Evolutionary conservation across 495 filamentous ascomycete genomes (phyloP), one percentile per base, ranked within the genome.

Genomic region (Neurospora sp.): DNA sequence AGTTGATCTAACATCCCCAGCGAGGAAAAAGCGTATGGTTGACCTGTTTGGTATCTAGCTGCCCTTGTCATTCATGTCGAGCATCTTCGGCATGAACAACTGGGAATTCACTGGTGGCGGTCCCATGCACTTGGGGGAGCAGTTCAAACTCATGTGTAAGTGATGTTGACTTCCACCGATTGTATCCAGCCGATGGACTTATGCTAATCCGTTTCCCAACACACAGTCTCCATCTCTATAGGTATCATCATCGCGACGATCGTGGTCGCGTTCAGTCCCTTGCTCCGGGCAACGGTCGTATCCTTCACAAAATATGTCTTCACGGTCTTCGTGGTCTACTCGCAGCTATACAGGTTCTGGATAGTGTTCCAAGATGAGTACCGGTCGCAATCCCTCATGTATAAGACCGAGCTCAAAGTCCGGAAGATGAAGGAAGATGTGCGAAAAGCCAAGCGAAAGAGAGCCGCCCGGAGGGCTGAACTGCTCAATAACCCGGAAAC

Each of bases 31-130:
- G 20, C 31, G 10, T 37, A 38, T 22, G 12, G 6, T 53, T 44
- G 8, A 70, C 41, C 22, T 35, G 41, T 71, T 39, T 27, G 39
- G 8, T 38, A 22, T 27, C 40, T 69, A n/a, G 80, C 71, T 81
- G 12, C 80, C 81, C 0, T 68, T 83, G 1, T 80, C 79, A 1
- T 83, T 83, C 72, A 76, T 81, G 69, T 53, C 80, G 0, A 78
- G 75, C 20, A 69, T 83, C 9, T 83, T 83, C 20, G 81, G 81
- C 1, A 83, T 83, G 81, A 83, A 83, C 73, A 77, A 79, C 0
- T 44, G 45, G 3, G 75, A 80, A 18, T 76, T 81, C 31, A 71
- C 76, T 37, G 2, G 12, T 12, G 3, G 18, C 35, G 71, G 73
- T 0, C 74, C 61, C n/a, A 72, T 71, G 69, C 70, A 73, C 3